Conservation (phyloP, 345 rosid species). For the Sisymbrium irio region DNA sequence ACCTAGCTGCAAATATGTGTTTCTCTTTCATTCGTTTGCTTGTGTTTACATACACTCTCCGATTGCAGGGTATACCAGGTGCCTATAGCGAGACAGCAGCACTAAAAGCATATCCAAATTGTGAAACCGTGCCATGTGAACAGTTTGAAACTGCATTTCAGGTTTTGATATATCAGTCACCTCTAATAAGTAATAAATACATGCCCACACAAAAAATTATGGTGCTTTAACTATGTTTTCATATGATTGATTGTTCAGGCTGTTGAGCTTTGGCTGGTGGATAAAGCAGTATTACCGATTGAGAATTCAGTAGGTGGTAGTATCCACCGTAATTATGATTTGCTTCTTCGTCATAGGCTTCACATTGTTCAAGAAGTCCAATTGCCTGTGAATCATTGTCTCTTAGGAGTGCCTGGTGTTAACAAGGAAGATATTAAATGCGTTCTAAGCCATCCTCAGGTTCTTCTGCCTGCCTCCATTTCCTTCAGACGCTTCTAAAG, state of each 20-base stretch:
- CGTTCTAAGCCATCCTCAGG: conserved; percentile 95
- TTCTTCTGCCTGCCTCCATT: conserved; percentile 14
- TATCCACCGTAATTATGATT: conserved; percentile 89
- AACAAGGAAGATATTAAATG: conserved; percentile 59
- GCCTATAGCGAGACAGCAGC: conserved; percentile 96
- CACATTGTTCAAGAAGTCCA: conserved; percentile 93
- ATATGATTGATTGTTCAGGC: conserved; percentile 51
- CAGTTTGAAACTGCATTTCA: conserved; percentile 82
- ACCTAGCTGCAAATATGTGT: conserved; percentile 1
- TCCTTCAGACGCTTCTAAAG: conserved; percentile 1
- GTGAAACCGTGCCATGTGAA: conserved; percentile 90
- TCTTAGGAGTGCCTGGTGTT: conserved; percentile 76
- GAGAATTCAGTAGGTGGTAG: conserved; percentile 95
- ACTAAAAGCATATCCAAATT: conserved; percentile 73
- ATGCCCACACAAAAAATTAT: not conserved
- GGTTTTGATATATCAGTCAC: conserved; percentile 39
- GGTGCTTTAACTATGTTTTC: conserved; percentile 10
- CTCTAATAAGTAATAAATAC: conserved; percentile 8
- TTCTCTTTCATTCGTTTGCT: conserved; percentile 11
- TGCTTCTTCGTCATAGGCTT: conserved; percentile 91
- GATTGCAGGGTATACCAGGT: conserved; percentile 77
- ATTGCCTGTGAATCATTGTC: conserved; percentile 77
- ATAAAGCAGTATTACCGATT: conserved; percentile 87
- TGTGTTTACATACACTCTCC: conserved; percentile 20
- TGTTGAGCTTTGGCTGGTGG: conserved; percentile 91